phyloP scores from a whole-genome alignment of 805 yeast genomes.

The Cyberlindnera nakhonratchasimensis region DNA sequence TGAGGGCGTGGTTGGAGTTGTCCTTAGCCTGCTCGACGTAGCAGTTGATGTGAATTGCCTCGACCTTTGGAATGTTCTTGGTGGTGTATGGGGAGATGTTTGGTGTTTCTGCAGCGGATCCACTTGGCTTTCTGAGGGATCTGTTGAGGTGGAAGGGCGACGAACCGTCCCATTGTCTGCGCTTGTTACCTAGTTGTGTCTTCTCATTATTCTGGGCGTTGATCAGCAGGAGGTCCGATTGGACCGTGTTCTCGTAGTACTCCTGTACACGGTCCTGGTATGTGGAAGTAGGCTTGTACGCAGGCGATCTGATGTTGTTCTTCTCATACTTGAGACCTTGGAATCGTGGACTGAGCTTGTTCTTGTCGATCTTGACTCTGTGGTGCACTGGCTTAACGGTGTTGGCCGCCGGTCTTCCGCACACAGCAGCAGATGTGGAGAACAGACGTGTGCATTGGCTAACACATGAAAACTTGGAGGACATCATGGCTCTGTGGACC shows the following conservation, averaged over 20 bases:
- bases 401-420: constrained; percentile 55
- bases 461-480: too few species aligned
- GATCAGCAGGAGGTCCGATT: constrained; percentile 74
- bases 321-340: constrained; percentile 63
- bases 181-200: constrained; percentile 57
- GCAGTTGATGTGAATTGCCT: constrained; percentile 68
- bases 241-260: constrained; percentile 70
- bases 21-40: constrained; percentile 70
- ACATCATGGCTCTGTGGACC: too few species aligned
- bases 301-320: constrained; percentile 76
- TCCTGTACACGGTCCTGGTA: constrained; percentile 76
- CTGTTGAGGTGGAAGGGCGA: constrained; percentile 90
- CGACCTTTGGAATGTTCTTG: constrained; percentile 68
- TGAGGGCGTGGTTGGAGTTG: constrained; percentile 66
- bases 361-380: constrained; percentile 69
- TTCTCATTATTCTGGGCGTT: constrained; percentile 66
- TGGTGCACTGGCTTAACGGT: constrained; percentile 92
- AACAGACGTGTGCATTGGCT: constrained; percentile 25
- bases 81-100: constrained; percentile 66
- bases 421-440: constrained; percentile 26
- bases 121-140: constrained; percentile 70
- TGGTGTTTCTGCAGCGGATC: constrained; percentile 70
- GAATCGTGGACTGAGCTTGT: constrained; percentile 69
- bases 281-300: constrained; percentile 69
- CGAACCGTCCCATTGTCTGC: constrained; percentile 79